Base-by-base conservation (phyloP, 495 filamentous ascomycete genomes). In the Jackrogersella minutella region DNA sequence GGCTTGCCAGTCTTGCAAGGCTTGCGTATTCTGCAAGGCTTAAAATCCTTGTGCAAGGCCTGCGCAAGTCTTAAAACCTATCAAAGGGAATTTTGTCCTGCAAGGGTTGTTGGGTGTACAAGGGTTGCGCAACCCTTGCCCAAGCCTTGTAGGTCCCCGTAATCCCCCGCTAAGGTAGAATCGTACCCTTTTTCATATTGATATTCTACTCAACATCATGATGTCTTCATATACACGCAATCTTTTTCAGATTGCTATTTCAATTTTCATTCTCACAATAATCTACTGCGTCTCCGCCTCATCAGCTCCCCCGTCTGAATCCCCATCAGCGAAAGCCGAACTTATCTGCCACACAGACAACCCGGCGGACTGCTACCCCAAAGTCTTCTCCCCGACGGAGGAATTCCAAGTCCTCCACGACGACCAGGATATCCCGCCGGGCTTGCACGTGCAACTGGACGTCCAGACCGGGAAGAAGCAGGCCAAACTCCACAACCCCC, bases 311-410 rank as follows among this genome's bases (percentile, higher is more conserved):
- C 55, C 70, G 22, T 50, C 74, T 19, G 51, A 62, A 30, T 74
- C 74, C 5, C 73, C 75, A 6, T 58, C 78, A 14, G 65, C 78
- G 14, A 71, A 78, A 6, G 56, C 73, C 16, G 81, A 87, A 26
- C 75, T 89, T n/a, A 88, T 91, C 67, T 91, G 88, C 58, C 86
- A 88, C 64, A 84, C 84, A 16, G 71, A 76, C 28, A 78, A 87
- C 67, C 77, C 81, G 0, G 76, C 79, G 28, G 85, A 86, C 30
- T 91, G 88, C 70, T 90, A 90, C 66, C 87, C 88, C 17, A 81
- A 80, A 55, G 59, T 86, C 36, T 90, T 91, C 62, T 78, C 82
- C 22, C 76, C 88, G 0, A 90, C 86, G 0, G 66, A 84, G 43
- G 78, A 87, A 36, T 91, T 90, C 69, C 86, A 89, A 62, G 64